Evolutionary conservation across 108 stramenopile species (phyloP).

Genomic region (Cafeteria roenbergensis): DNA sequence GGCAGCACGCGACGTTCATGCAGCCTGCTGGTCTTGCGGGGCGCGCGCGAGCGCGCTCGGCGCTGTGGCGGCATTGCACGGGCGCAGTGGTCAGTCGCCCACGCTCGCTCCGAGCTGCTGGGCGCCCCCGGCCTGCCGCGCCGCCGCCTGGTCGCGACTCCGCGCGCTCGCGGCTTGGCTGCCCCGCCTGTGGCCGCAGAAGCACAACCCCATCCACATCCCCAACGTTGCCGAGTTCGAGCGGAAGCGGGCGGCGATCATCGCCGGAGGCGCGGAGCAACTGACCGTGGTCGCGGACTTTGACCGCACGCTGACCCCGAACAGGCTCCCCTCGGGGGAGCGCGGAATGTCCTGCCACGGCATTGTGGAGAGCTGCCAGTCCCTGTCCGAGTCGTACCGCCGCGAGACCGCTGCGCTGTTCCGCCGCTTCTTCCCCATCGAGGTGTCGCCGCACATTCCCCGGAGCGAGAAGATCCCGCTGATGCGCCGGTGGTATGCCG

Average conservation of each 20-base stretch:
- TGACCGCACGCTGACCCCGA: conserved; percentile 15
- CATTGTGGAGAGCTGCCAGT: neutral
- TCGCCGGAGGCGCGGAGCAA: conserved; percentile 2
- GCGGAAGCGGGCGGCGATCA: neutral
- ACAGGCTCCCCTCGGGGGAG: neutral
- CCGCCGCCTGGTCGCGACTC: too few species aligned
- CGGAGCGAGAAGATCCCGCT: conserved; percentile 14
- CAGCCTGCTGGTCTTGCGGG: too few species aligned
- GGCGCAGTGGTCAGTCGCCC: too few species aligned
- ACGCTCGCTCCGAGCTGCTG: too few species aligned
- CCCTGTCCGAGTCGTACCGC: neutral
- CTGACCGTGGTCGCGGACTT: conserved; percentile 12
- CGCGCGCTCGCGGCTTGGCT: too few species aligned
- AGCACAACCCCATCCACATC: neutral
- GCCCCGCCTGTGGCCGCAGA: too few species aligned
- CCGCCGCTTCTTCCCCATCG: conserved; percentile 16
- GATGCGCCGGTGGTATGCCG: conserved; percentile 15
- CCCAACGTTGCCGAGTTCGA: neutral
- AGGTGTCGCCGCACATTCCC: conserved; percentile 7
- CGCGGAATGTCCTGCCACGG: conserved; percentile 7
- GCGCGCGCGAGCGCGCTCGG: too few species aligned
- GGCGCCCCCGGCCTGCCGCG: too few species aligned
- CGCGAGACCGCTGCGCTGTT: neutral
- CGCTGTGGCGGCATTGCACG: too few species aligned
- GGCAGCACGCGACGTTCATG: too few species aligned